A percentile compares a stretch with the other conserved stretches of the same genome.
Conservation (phyloP, 805 yeast species). For the Starmerella apicola region DNA sequence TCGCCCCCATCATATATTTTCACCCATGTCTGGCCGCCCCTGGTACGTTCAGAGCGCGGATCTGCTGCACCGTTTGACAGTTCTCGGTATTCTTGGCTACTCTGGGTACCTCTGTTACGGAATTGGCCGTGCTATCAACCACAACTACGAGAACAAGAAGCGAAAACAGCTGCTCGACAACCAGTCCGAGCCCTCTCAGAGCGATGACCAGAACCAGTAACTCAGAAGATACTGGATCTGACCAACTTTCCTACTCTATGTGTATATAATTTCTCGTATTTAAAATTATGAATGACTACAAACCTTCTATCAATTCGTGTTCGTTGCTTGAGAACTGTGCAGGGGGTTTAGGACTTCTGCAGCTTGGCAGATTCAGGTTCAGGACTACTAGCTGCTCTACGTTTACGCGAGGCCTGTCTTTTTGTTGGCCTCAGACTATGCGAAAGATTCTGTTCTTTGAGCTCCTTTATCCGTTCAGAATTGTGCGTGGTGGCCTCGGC, state of each 20-base stretch:
- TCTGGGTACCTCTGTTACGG: constrained; percentile 27
- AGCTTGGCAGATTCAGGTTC: too few relatives aligned
- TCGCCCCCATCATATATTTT: neutral
- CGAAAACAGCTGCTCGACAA: constrained; percentile 7
- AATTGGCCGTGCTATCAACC: constrained; percentile 8
- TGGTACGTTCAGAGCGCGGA: constrained; percentile 70
- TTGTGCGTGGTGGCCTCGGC: constrained; percentile 16
- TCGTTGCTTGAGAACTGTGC: too few relatives aligned
- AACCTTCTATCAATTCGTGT: too few relatives aligned
- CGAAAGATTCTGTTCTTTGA: constrained; percentile 25
- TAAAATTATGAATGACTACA: too few relatives aligned
- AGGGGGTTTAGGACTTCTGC: too few relatives aligned
- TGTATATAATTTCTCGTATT: too few relatives aligned
- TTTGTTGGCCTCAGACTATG: constrained; percentile 27
- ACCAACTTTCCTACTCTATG: too few relatives aligned
- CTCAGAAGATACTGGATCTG: too few relatives aligned
- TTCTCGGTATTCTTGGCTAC: constrained; percentile 49
- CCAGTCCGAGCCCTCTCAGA: neutral
- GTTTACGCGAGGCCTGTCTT: neutral
- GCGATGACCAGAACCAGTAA: neutral
- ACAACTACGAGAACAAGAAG: constrained; percentile 16
- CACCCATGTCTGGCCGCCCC: constrained; percentile 32
- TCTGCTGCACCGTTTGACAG: constrained; percentile 60
- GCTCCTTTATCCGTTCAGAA: constrained; percentile 20
- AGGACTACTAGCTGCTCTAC: too few relatives aligned